phyloP scores from a whole-genome alignment of 257 asterid genomes.

The Ehretia macrophylla region DNA sequence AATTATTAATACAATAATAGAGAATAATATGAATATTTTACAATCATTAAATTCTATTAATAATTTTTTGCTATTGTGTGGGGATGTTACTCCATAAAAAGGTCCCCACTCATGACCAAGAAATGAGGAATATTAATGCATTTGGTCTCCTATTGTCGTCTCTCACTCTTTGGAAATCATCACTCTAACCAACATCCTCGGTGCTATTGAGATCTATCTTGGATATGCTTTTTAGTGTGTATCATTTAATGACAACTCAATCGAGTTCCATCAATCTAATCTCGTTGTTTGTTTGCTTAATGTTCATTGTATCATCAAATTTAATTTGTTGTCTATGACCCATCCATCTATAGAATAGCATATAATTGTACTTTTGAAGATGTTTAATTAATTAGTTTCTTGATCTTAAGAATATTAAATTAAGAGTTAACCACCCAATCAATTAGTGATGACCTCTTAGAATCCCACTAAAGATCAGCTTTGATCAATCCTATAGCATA shows the following conservation, averaged over 20 bases:
- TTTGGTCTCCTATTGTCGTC: constrained; percentile 16
- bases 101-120: constrained; percentile 18
- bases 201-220: neutral
- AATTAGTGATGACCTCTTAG: no score
- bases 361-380: no score
- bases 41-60: no score
- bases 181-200: constrained; percentile 12
- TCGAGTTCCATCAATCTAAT: neutral
- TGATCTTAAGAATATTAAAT: no score
- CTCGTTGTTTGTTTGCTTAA: neutral
- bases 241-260: neutral
- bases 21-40: no score
- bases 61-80: no score
- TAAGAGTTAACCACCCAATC: no score
- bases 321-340: neutral
- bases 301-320: no score
- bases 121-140: constrained; percentile 4
- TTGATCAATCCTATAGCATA: no score
- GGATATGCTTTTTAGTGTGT: neutral
- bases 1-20: no score
- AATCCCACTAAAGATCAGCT: no score
- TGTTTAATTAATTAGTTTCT: no score
- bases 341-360: neutral
- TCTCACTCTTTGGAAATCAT: constrained; percentile 14
- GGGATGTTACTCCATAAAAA: neutral